phyloP scores from a whole-genome alignment of 1,284 basidiomycete species.

The Leccinum discolor region DNA sequence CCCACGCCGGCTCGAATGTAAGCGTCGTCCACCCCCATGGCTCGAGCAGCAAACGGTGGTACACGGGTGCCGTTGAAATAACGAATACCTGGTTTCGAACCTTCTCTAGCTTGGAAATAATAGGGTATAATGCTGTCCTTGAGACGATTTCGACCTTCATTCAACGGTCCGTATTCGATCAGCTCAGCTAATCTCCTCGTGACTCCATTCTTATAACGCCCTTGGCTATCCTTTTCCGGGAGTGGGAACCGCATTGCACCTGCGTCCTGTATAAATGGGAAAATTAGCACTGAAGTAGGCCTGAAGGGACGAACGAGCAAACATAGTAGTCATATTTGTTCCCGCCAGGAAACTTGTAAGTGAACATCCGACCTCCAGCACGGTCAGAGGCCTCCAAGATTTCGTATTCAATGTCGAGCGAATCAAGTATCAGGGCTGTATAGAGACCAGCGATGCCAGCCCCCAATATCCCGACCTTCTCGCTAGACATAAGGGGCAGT shows the following conservation, averaged over 20 bases:
- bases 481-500: background rate
- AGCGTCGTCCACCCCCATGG: slow-evolving; percentile 9
- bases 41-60: slow-evolving; percentile 11
- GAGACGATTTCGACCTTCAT: slow-evolving; percentile 11
- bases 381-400: slow-evolving; percentile 33
- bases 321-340: slow-evolving; percentile 19
- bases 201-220: slow-evolving; percentile 19
- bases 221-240: slow-evolving; percentile 14
- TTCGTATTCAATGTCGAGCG: slow-evolving; percentile 31
- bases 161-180: slow-evolving; percentile 17
- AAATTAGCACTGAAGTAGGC: background rate
- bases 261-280: slow-evolving; percentile 16
- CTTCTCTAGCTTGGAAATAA: slow-evolving; percentile 2
- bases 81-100: slow-evolving; percentile 6
- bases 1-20: slow-evolving; percentile 15
- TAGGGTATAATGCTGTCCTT: slow-evolving; percentile 13
- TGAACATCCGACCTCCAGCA: slow-evolving; percentile 36
- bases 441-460: slow-evolving; percentile 39
- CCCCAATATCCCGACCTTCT: slow-evolving; percentile 19
- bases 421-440: slow-evolving; percentile 36
- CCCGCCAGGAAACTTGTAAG: slow-evolving; percentile 29
- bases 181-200: slow-evolving; percentile 34
- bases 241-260: slow-evolving; percentile 35
- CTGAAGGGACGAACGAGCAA: background rate
- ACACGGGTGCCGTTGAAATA: slow-evolving; percentile 17